These are phyloP conservation scores for Trichopus zeylanicus DNA, from an alignment of 116 monocot genomes.

Conservation along the genomic window DNA sequence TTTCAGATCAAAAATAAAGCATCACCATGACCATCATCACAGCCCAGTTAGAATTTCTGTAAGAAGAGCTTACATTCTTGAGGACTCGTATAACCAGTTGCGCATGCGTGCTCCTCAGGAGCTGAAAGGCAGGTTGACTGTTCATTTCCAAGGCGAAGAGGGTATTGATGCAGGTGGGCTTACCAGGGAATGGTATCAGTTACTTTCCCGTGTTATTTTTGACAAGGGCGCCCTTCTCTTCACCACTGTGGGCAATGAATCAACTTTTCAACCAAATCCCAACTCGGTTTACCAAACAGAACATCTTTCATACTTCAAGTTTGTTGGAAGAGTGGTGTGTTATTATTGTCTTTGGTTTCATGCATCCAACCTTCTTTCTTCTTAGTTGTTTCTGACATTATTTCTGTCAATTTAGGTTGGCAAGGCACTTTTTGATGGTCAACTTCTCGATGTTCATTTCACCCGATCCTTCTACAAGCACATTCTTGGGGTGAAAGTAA, in stretches of 20 bases:
- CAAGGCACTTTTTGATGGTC: constrained; percentile 97
- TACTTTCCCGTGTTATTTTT: constrained; percentile 91
- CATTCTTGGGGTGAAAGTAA: constrained; percentile 94
- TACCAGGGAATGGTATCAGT: constrained; percentile 95
- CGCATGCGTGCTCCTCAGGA: constrained; percentile 91
- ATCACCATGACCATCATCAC: constrained; percentile 99
- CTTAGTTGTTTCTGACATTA: neutral
- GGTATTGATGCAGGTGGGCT: constrained; percentile 99
- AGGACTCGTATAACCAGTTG: constrained; percentile 95
- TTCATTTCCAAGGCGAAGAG: constrained; percentile 98
- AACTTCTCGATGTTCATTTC: constrained; percentile 99
- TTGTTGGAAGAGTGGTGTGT: constrained; percentile 97
- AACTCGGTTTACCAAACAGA: constrained; percentile 99
- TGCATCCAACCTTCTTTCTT: neutral
- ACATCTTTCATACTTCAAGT: constrained; percentile 98
- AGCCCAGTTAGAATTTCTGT: constrained; percentile 92
- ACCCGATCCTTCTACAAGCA: constrained; percentile 99
- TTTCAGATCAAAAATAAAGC: constrained; percentile 94
- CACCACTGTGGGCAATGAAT: constrained; percentile 95
- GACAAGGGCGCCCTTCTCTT: constrained; percentile 98
- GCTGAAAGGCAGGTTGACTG: constrained; percentile 84
- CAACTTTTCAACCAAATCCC: constrained; percentile 98
- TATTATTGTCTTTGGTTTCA: constrained; percentile 6
- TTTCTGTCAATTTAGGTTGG: constrained; percentile 54
- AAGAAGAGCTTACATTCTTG: constrained; percentile 88